These are phyloP conservation scores for Calocybe gambosa DNA, from an alignment of 1,284 basidiomycete species.

Conservation along the genomic window DNA sequence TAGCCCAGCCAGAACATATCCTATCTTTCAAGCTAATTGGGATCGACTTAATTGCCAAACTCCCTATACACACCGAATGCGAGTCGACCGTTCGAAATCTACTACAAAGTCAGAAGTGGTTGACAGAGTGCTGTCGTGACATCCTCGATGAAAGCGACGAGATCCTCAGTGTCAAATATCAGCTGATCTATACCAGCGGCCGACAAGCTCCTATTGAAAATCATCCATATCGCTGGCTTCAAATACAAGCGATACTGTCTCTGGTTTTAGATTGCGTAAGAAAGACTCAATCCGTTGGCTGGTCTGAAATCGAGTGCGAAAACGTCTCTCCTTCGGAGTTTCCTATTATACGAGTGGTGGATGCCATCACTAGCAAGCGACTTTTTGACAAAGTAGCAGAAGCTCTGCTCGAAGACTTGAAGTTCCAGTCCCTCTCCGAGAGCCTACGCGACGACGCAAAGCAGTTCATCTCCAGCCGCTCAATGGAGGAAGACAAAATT, in stretches of 20 bases:
- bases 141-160: slow-evolving; percentile 52
- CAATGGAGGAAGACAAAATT: neutral
- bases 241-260: slow-evolving; percentile 33
- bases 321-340: slow-evolving; percentile 19
- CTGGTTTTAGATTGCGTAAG: slow-evolving; percentile 4
- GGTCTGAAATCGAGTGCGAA: slow-evolving; percentile 17
- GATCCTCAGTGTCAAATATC: slow-evolving; percentile 41
- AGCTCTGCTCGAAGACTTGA: slow-evolving; percentile 21
- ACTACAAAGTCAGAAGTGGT: slow-evolving; percentile 28
- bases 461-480: slow-evolving; percentile 19
- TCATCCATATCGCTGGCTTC: slow-evolving; percentile 42
- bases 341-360: slow-evolving; percentile 29
- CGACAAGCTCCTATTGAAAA: slow-evolving; percentile 33
- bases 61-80: neutral
- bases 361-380: slow-evolving; percentile 17
- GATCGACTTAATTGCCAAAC: slow-evolving; percentile 22
- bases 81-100: slow-evolving; percentile 1
- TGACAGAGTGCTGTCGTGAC: slow-evolving; percentile 31
- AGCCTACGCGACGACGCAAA: slow-evolving; percentile 15
- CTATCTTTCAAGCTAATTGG: slow-evolving; percentile 43
- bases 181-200: slow-evolving; percentile 46
- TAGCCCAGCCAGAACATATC: slow-evolving; percentile 49
- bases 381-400: slow-evolving; percentile 20
- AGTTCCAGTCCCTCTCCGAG: slow-evolving; percentile 17
- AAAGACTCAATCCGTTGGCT: neutral